Evolutionary conservation across 2,329 filamentous ascomycete genomes (phyloP), one percentile per base, ranked within the genome.

Genomic region (Ascochyta clinopodiicola): DNA sequence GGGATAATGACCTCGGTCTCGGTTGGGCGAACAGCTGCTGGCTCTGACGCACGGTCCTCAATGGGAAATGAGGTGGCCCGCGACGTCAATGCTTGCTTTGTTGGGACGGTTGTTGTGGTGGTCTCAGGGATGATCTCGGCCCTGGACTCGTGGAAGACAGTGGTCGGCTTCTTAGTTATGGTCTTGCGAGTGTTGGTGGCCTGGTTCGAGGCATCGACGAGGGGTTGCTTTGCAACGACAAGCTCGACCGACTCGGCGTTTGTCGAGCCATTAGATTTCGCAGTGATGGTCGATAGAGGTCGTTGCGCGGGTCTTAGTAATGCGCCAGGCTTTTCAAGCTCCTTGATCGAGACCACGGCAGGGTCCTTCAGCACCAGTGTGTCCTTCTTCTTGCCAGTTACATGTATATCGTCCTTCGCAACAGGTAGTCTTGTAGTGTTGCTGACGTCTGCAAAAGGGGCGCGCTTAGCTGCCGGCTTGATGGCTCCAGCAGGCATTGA

Each of bases 361-460:
- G 67, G 43, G 51, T 74, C 72, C 53, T 74, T 73, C 56, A 75
- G 55, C 61, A 70, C 61, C 64, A 65, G 73, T 25, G 70, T 69
- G 17, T 71, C 70, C 32, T 76, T 77, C 36, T 77, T 75, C 56
- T 73, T 72, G 55, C 75, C 78, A 25, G 72, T 63, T 24, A 85
- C 69, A 47, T 78, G 78, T 34, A 79, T 80, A 66, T 89, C 86
- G 72, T 89, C 86, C 65, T 85, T 84, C 51, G 69, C 65, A 60
- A 70, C 27, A 25, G 65, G 68, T 39, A 69, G 67, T 47, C 69
- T 76, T 36, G 81, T 70, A 40, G 83, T 87, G 70, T 93, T 94
- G 80, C 90, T 95, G 59, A 95, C 84, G 73, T 96, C 92, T 44
- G 86, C 90, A 75, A 96, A 92, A 12, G 87, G 91, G 59, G 88